These are phyloP conservation scores for Monosporascus ibericus DNA, from an alignment of 2,329 filamentous ascomycete genomes.

Conservation along the genomic window DNA sequence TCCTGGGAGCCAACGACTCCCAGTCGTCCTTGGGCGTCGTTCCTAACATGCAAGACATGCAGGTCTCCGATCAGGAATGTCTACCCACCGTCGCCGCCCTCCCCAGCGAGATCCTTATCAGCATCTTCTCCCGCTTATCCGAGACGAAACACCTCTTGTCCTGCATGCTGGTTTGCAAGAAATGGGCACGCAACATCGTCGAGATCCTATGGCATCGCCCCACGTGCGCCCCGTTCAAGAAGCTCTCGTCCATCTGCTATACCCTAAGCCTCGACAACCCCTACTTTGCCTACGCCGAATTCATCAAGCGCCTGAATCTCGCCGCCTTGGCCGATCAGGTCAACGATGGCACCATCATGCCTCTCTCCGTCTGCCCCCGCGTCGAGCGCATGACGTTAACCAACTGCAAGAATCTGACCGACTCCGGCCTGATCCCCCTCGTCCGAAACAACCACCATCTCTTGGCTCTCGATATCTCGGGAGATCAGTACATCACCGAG, in stretches of 20 bases:
- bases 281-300: slow-evolving; percentile 82
- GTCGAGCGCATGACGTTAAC: slow-evolving; percentile 91
- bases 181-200: slow-evolving; percentile 88
- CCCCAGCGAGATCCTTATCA: slow-evolving; percentile 90
- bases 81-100: slow-evolving; percentile 76
- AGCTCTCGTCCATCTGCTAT: slow-evolving; percentile 72
- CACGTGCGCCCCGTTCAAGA: slow-evolving; percentile 79
- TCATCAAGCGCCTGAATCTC: slow-evolving; percentile 88
- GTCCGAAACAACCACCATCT: slow-evolving; percentile 74
- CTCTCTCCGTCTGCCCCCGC: slow-evolving; percentile 78
- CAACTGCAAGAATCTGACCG: slow-evolving; percentile 78
- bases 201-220: slow-evolving; percentile 93
- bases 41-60: slow-evolving; percentile 70
- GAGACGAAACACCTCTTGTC: slow-evolving; percentile 71
- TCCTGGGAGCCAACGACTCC: slow-evolving; percentile 83
- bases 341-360: slow-evolving; percentile 83
- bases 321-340: slow-evolving; percentile 68
- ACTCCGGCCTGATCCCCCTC: slow-evolving; percentile 73
- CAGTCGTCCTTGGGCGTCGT: slow-evolving; percentile 77
- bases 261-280: slow-evolving; percentile 68
- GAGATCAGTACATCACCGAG: slow-evolving; percentile 54
- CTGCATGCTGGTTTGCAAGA: slow-evolving; percentile 90
- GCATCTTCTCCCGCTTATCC: slow-evolving; percentile 80
- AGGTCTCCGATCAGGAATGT: slow-evolving; percentile 59
- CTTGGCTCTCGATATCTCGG: slow-evolving; percentile 84